These are phyloP conservation scores for Tulasnella sp. DNA, from an alignment of 768 basidiomycete genomes.

Conservation along the genomic window DNA sequence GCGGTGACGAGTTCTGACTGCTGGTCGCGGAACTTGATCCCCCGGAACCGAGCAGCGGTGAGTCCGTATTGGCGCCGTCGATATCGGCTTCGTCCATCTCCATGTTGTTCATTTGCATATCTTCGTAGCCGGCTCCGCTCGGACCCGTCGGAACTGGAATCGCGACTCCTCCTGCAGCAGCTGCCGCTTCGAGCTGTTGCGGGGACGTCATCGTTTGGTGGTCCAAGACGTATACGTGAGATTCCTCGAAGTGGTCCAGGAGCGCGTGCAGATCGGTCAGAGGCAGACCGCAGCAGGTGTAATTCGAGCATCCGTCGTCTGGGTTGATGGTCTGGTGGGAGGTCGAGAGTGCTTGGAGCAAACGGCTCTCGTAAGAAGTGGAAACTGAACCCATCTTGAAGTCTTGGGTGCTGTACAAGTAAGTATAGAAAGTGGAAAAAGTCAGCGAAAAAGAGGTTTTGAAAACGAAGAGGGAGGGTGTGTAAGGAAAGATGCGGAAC, in stretches of 20 bases:
- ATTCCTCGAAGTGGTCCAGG: slow-evolving; percentile 90
- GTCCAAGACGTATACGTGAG: slow-evolving; percentile 76
- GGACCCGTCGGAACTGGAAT: slow-evolving; percentile 26
- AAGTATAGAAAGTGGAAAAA: background rate
- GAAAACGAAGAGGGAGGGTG: background rate
- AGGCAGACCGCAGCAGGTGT: slow-evolving; percentile 84
- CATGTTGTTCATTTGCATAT: slow-evolving; percentile 33
- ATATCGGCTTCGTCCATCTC: slow-evolving; percentile 35
- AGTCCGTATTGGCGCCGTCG: slow-evolving; percentile 19
- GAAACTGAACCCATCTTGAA: slow-evolving; percentile 54
- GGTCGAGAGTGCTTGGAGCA: slow-evolving; percentile 66
- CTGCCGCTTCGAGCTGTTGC: slow-evolving; percentile 41
- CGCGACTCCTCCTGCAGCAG: slow-evolving; percentile 42
- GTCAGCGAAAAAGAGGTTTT: background rate
- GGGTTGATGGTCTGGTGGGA: slow-evolving; percentile 59
- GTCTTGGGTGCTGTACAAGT: slow-evolving; percentile 49
- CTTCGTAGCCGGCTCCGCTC: slow-evolving; percentile 20
- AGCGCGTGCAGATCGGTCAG: slow-evolving; percentile 79
- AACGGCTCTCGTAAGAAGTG: slow-evolving; percentile 58
- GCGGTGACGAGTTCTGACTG: slow-evolving; percentile 22
- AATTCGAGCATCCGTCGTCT: slow-evolving; percentile 84
- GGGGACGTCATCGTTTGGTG: slow-evolving; percentile 42
- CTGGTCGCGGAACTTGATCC: slow-evolving; percentile 20
- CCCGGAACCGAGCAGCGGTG: slow-evolving; percentile 31
- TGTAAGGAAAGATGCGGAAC: slow-evolving; percentile 7